phyloP scores from a whole-genome alignment of 257 asterid genomes.

The Solanum lycopersicoides region DNA sequence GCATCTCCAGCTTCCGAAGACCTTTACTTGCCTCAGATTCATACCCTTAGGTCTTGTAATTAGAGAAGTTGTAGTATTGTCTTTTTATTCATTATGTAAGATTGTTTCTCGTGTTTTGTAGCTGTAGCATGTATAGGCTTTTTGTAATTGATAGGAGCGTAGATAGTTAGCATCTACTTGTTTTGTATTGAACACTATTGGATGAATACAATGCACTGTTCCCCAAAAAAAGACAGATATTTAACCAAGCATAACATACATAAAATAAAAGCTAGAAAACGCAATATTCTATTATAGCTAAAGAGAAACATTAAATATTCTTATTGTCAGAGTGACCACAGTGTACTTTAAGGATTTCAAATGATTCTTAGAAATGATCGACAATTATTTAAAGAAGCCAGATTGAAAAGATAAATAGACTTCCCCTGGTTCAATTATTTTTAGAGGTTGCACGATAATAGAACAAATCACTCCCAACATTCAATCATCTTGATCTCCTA shows the following conservation, averaged over 20 bases:
- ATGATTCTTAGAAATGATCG: not conserved
- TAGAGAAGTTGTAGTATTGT: not conserved
- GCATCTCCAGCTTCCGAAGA: not conserved
- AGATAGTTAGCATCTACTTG: not conserved
- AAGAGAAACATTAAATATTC: not conserved
- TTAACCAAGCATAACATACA: not conserved
- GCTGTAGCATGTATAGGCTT: not conserved
- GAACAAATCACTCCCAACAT: not conserved
- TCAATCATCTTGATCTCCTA: not conserved
- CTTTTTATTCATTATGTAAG: not conserved
- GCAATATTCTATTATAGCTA: not conserved
- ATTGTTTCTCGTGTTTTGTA: not conserved
- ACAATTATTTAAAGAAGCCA: not conserved
- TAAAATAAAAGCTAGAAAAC: not conserved
- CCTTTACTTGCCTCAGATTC: not conserved
- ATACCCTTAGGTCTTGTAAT: not conserved
- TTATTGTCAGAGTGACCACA: not conserved
- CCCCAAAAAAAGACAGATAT: not conserved
- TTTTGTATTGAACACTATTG: not conserved
- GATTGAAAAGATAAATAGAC: not conserved
- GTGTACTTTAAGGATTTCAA: not conserved
- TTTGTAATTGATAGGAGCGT: not conserved
- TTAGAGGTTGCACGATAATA: not conserved
- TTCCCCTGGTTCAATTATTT: not conserved
- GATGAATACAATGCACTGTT: not conserved